These are phyloP conservation scores for Zymoseptoria passerinii DNA, from an alignment of 2,329 filamentous ascomycete species.

Conservation along the genomic window DNA sequence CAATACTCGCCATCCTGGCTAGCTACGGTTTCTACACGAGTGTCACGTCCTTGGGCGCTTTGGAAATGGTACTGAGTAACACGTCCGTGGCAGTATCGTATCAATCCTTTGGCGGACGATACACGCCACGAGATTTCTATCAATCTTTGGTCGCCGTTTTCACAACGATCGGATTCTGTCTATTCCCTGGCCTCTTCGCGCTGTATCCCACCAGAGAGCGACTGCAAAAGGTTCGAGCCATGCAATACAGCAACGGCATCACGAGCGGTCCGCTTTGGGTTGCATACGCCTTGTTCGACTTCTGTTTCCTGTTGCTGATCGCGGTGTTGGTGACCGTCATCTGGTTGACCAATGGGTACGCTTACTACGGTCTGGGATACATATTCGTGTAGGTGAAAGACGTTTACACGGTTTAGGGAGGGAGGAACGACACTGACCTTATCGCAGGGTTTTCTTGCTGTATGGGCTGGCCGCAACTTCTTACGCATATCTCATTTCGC, in stretches of 20 bases:
- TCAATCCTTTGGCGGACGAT: conserved; percentile 64
- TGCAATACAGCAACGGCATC: conserved; percentile 86
- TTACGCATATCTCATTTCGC: conserved; percentile 68
- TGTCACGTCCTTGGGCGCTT: conserved; percentile 36
- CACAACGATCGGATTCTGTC: conserved; percentile 64
- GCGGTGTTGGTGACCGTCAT: conserved; percentile 58
- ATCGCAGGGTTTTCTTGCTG: conserved; percentile 68
- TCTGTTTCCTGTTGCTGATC: conserved; percentile 57
- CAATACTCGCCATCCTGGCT: conserved; percentile 7
- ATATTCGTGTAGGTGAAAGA: conserved; percentile 8
- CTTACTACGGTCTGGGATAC: conserved; percentile 8
- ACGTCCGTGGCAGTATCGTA: conserved; percentile 61
- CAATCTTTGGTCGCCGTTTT: conserved; percentile 61
- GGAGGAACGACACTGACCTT: conserved; percentile 5
- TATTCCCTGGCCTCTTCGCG: conserved; percentile 77
- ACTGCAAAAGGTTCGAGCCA: conserved; percentile 63
- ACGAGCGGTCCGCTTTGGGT: conserved; percentile 71
- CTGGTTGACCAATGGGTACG: conserved; percentile 33
- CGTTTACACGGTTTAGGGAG: conserved; percentile 67
- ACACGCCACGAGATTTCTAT: conserved; percentile 61
- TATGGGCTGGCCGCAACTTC: conserved; percentile 72
- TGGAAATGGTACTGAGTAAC: conserved; percentile 67
- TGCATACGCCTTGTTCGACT: conserved; percentile 72
- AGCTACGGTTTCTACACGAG: background rate
- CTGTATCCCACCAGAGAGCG: conserved; percentile 78